A percentile compares a stretch with the other conserved stretches of the same genome.
Evolutionary conservation across 345 rosid genomes (phyloP).

Genomic region (Euphorbia peplus): DNA sequence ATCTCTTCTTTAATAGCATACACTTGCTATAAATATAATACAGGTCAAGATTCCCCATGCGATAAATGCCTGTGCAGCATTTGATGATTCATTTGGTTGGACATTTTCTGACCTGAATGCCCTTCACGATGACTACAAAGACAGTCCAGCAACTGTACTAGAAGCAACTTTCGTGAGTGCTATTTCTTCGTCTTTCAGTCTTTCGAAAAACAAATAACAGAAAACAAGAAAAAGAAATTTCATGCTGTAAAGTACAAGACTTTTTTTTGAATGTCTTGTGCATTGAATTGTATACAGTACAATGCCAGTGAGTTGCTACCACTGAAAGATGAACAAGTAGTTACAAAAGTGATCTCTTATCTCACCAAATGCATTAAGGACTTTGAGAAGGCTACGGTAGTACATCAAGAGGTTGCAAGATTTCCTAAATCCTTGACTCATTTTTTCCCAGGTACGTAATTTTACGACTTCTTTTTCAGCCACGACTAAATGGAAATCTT

Average conservation of each 20-base stretch:
- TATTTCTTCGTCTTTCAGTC: not conserved
- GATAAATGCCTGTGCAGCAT: slow-evolving; percentile 44
- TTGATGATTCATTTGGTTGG: slow-evolving; percentile 46
- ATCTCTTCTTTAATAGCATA: not conserved
- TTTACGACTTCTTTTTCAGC: not conserved
- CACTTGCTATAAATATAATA: not conserved
- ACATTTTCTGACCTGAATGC: slow-evolving; percentile 54
- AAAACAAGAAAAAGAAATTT: no score
- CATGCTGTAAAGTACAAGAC: no score
- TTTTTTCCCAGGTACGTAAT: slow-evolving; percentile 51
- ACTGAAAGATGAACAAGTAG: slow-evolving; percentile 40
- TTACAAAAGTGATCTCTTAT: slow-evolving; percentile 34
- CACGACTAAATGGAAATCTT: not conserved
- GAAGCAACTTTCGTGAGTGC: slow-evolving; percentile 53
- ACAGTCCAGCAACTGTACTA: slow-evolving; percentile 31
- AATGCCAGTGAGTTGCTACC: slow-evolving; percentile 45
- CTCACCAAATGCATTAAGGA: slow-evolving; percentile 44
- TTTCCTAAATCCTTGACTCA: slow-evolving; percentile 49
- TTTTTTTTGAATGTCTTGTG: no score
- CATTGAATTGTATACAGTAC: slow-evolving; percentile 34
- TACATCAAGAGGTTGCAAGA: slow-evolving; percentile 38
- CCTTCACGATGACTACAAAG: slow-evolving; percentile 45
- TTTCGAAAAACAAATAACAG: not conserved
- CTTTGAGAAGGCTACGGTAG: slow-evolving; percentile 36
- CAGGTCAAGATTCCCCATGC: slow-evolving; percentile 53